These are phyloP conservation scores for Moesziomyces antarcticus DNA, from an alignment of 1,284 basidiomycete genomes.

Conservation along the genomic window DNA sequence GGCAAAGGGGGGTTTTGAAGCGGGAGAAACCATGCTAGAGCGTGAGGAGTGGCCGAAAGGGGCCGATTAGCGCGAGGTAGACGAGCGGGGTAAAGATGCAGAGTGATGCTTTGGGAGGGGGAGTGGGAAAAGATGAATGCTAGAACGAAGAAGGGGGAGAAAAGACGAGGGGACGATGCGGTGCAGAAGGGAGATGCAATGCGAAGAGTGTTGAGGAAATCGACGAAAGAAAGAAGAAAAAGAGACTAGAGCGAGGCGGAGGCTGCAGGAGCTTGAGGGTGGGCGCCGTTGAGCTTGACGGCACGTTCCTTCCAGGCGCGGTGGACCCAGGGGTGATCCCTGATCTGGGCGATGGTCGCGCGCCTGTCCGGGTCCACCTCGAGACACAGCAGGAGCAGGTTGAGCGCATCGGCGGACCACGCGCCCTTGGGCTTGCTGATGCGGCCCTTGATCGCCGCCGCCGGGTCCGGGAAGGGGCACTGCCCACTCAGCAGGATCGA, in stretches of 20 bases:
- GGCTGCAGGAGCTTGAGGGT: background rate
- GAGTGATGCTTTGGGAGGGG: background rate
- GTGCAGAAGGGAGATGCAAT: background rate
- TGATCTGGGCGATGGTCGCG: constrained; percentile 79
- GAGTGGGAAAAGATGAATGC: constrained; percentile 6
- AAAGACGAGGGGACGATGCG: background rate
- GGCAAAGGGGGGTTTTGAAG: background rate
- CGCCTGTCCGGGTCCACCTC: constrained; percentile 77
- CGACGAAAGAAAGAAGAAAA: background rate
- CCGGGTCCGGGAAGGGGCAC: constrained; percentile 81
- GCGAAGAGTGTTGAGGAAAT: background rate
- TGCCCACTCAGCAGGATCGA: constrained; percentile 86
- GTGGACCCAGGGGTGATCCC: constrained; percentile 79
- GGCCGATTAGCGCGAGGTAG: too few relatives aligned
- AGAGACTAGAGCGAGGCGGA: constrained; percentile 1
- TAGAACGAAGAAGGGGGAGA: constrained; percentile 12
- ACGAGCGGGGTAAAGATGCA: too few relatives aligned
- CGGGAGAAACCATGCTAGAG: too few relatives aligned
- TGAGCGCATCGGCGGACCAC: constrained; percentile 67
- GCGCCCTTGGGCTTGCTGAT: constrained; percentile 62
- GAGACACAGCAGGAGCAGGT: constrained; percentile 79
- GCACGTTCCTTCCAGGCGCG: constrained; percentile 53
- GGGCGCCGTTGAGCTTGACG: constrained; percentile 19
- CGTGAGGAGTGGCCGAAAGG: too few relatives aligned
- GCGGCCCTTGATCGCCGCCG: constrained; percentile 74